These are phyloP conservation scores for Hymenoscyphus fraxineus DNA, from an alignment of 2,329 filamentous ascomycete species.

Conservation along the genomic window DNA sequence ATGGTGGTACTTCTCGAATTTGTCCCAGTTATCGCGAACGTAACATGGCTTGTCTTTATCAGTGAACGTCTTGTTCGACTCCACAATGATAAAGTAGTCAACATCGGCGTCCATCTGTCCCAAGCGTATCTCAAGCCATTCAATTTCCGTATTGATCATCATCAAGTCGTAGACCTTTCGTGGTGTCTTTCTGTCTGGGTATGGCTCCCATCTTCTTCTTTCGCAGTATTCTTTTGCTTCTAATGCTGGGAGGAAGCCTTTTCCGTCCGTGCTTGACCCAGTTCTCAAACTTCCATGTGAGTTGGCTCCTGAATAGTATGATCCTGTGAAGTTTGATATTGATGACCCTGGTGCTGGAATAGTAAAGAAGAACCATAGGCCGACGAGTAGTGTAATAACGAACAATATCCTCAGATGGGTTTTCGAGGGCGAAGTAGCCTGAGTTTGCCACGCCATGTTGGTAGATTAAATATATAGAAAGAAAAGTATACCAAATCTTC, in stretches of 20 bases:
- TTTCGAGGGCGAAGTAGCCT: background rate
- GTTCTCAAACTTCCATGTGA: background rate
- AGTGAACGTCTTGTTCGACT: conserved; percentile 55
- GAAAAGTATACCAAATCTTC: no score
- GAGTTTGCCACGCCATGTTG: background rate
- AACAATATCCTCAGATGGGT: background rate
- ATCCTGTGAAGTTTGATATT: background rate
- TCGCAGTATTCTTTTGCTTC: conserved; percentile 8
- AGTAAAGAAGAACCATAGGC: background rate
- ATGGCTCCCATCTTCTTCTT: conserved; percentile 9
- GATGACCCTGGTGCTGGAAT: background rate
- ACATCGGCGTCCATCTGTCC: conserved; percentile 55
- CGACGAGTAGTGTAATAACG: background rate
- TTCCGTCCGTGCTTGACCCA: background rate
- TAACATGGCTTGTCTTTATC: conserved; percentile 50
- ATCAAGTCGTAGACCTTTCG: conserved; percentile 58
- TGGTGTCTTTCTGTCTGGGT: conserved; percentile 6
- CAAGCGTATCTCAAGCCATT: conserved; percentile 61
- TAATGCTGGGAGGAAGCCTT: background rate
- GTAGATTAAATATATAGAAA: background rate
- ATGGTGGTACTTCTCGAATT: conserved; percentile 44
- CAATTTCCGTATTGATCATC: conserved; percentile 60
- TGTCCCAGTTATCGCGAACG: conserved; percentile 48
- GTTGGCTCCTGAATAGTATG: background rate
- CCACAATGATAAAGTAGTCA: conserved; percentile 62